Conservation (phyloP, 164 flowering plant species). For the Stephania japonica region DNA sequence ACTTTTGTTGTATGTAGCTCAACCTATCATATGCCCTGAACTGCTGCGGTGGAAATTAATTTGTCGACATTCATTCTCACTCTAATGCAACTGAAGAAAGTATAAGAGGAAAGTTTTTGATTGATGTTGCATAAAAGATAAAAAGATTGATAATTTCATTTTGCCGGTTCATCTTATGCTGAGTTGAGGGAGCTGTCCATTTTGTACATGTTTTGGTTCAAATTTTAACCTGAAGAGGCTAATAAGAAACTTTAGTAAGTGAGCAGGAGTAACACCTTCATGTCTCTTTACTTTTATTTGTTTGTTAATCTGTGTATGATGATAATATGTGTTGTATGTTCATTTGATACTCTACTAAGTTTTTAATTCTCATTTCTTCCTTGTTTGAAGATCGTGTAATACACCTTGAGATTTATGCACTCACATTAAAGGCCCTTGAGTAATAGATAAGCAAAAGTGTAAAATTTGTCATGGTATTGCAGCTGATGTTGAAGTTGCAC, state of each 20-base stretch:
- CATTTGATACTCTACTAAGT: background rate
- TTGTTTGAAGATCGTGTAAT: too few species aligned
- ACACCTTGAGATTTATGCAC: too few species aligned
- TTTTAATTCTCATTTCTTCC: too few species aligned
- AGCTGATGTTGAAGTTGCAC: too few species aligned
- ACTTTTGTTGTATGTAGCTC: background rate
- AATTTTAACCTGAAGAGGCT: background rate
- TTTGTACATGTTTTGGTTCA: background rate
- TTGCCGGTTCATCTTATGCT: background rate
- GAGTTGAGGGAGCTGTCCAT: background rate
- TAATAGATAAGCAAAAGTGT: too few species aligned
- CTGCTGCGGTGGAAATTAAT: background rate
- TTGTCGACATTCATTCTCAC: constrained; percentile 3
- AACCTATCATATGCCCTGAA: background rate
- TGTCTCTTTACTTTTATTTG: background rate
- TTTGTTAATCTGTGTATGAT: background rate
- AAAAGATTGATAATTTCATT: background rate
- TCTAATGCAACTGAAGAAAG: background rate
- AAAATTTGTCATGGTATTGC: too few species aligned
- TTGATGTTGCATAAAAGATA: background rate
- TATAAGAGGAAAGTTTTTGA: background rate
- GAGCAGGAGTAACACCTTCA: background rate
- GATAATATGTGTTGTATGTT: background rate
- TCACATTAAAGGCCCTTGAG: too few species aligned
- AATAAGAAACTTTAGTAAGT: background rate